A percentile compares a stretch with the other conserved stretches of the same genome.
Evolutionary conservation across 331 rosid species (phyloP).

Genomic region (Erythrophleum ivorense): DNA sequence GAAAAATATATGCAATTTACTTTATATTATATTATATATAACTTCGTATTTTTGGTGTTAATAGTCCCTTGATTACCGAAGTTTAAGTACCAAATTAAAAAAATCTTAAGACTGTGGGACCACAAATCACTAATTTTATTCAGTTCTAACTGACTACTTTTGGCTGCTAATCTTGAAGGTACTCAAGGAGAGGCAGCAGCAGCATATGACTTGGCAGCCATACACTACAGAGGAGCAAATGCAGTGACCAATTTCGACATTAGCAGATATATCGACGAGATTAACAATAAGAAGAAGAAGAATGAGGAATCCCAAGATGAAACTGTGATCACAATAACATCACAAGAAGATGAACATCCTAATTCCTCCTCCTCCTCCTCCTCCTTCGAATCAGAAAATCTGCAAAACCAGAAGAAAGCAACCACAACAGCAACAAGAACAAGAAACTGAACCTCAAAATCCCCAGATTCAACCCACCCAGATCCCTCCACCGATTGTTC

Average conservation of each 20-base stretch:
- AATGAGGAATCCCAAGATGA: conserved; percentile 32
- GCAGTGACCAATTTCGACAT: conserved; percentile 88
- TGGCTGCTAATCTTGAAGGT: conserved; percentile 45
- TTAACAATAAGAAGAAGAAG: conserved; percentile 33
- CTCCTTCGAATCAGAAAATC: conserved; percentile 39
- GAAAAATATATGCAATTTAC: no score
- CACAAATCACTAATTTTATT: background rate
- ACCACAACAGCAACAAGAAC: background rate
- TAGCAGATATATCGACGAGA: no score
- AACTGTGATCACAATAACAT: conserved; percentile 8
- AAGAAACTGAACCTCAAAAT: background rate
- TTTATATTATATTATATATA: no score
- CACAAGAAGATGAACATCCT: conserved; percentile 35
- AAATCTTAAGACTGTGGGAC: no score
- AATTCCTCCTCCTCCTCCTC: background rate
- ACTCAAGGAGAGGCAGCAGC: conserved; percentile 98
- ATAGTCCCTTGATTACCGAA: no score
- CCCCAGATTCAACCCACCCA: conserved; percentile 28
- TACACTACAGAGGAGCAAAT: conserved; percentile 82
- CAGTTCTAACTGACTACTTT: background rate
- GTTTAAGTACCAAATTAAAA: background rate
- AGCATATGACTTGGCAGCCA: conserved; percentile 92
- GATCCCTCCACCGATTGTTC: conserved; percentile 32
- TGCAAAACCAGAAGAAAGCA: conserved; percentile 30
- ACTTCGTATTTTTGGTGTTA: no score